Evolutionary conservation across 2,329 filamentous ascomycete species (phyloP), one percentile per base, ranked within the genome.

Genomic region (Alternaria conjuncta): DNA sequence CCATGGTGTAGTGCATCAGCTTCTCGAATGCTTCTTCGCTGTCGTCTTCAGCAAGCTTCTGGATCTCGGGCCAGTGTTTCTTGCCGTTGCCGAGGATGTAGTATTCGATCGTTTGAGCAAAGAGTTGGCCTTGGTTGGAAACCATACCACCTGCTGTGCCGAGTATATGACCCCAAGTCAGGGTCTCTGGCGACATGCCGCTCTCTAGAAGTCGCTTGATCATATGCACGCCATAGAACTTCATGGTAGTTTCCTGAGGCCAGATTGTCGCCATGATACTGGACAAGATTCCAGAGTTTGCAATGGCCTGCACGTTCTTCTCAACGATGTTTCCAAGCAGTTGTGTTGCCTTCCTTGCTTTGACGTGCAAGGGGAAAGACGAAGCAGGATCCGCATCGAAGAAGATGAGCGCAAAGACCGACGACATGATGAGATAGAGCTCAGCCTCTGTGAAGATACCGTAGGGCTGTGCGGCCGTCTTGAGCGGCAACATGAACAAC

Each of bases 161-260:
- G 45, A 89, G 81, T 57, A 89, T 84, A 58, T 88, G 84, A 44
- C 84, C 84, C 83, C 84, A 87, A 28, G 87, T 86, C 25, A 88
- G 80, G 20, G 86, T 82, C 25, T 85, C 78, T 6, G 83, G 75
- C 2, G 82, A 79, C 60, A 83, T 79, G 8, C 82, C 81, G 8
- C 80, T 82, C 43, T 82, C 81, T 18, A 86, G 79, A 10, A 89
- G 79, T 12, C 84, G 82, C 57, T 85, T 75, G 64, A 89, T 86
- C 80, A 89, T 85, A 68, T 87, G 84, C 8, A 82, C 78, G 11
- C 87, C 87, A 70, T 88, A 88, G 57, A 82, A 78, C 47, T 82
- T 82, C 26, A 88, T 80, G 2, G 80, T 72, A 3, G 82, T 79
- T 64, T 75, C 72, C 8, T 75, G 50, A 3, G 77, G 78, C 78